Conservation (phyloP, 306 rosid genomes). For the Vicia sativa region DNA sequence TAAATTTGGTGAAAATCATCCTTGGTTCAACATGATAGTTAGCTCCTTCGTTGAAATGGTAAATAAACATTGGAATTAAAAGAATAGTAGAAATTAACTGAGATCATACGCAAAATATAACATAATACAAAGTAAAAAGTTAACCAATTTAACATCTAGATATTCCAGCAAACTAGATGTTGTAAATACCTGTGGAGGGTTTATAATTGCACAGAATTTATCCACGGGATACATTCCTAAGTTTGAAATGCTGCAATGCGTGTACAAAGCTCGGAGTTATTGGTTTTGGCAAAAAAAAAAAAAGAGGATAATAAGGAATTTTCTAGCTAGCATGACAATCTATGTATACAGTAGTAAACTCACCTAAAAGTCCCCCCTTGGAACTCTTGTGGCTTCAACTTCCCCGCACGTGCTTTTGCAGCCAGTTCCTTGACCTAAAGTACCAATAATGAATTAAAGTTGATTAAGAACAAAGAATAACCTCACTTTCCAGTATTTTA, state of each 20-base stretch:
- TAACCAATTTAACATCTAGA: constrained; percentile 1
- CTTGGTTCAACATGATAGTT: constrained; percentile 14
- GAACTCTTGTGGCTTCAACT: constrained; percentile 87
- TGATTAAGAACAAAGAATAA: constrained; percentile 32
- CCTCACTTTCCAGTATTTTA: constrained; percentile 21
- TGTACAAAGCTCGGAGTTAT: constrained; percentile 32
- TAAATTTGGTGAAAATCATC: constrained; percentile 20
- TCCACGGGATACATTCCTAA: constrained; percentile 99
- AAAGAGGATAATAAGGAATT: constrained; percentile 2
- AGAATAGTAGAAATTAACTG: neutral
- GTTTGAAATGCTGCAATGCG: constrained; percentile 88
- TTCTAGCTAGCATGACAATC: constrained; percentile 25
- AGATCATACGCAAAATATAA: neutral
- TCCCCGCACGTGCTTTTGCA: constrained; percentile 86
- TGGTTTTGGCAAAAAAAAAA: constrained; percentile 22
- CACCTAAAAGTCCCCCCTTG: constrained; percentile 99
- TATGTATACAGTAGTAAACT: constrained; percentile 26
- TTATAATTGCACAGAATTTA: constrained; percentile 90
- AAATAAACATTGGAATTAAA: constrained; percentile 13
- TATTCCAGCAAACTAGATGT: constrained; percentile 5
- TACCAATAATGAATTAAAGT: constrained; percentile 22
- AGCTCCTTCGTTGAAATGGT: constrained; percentile 2
- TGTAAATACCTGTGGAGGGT: constrained; percentile 84
- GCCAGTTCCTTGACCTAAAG: constrained; percentile 89
- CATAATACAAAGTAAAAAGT: neutral